Evolutionary conservation across 1,139 yeast species (phyloP).

Genomic region (Arxiozyma bovina): DNA sequence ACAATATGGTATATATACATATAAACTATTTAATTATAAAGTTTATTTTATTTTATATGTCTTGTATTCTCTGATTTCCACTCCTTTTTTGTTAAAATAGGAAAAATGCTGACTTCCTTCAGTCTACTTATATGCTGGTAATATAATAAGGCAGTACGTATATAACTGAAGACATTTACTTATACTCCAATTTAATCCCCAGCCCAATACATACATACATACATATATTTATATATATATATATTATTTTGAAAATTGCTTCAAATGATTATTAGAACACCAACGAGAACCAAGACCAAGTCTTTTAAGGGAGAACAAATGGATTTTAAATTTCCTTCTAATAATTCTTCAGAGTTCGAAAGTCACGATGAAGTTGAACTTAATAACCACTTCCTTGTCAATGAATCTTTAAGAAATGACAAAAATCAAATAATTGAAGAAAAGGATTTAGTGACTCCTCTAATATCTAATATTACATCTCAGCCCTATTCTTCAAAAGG

Average conservation of each 20-base stretch:
- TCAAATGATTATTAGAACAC: constrained; percentile 17
- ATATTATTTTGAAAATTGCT: background rate
- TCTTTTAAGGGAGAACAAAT: constrained; percentile 28
- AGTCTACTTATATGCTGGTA: no score
- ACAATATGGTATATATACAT: background rate
- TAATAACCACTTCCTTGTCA: constrained; percentile 25
- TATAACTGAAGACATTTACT: background rate
- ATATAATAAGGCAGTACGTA: no score
- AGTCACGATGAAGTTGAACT: constrained; percentile 7
- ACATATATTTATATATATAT: no score
- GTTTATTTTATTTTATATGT: no score
- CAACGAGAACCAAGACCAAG: constrained; percentile 29
- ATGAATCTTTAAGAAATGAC: constrained; percentile 11
- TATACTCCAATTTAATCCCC: background rate
- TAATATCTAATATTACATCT: constrained; percentile 24
- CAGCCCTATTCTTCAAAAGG: constrained; percentile 12
- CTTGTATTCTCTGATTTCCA: background rate
- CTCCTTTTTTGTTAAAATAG: background rate
- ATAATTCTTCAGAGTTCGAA: constrained; percentile 11
- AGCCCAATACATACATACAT: no score
- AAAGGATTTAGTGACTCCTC: constrained; percentile 13
- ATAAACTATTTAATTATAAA: no score
- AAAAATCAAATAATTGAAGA: background rate
- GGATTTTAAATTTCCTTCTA: constrained; percentile 27
- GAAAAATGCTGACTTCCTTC: background rate